Evolutionary conservation across 768 basidiomycete species (phyloP), one percentile per base, ranked within the genome.

Genomic region (Tylopilus intermedius): DNA sequence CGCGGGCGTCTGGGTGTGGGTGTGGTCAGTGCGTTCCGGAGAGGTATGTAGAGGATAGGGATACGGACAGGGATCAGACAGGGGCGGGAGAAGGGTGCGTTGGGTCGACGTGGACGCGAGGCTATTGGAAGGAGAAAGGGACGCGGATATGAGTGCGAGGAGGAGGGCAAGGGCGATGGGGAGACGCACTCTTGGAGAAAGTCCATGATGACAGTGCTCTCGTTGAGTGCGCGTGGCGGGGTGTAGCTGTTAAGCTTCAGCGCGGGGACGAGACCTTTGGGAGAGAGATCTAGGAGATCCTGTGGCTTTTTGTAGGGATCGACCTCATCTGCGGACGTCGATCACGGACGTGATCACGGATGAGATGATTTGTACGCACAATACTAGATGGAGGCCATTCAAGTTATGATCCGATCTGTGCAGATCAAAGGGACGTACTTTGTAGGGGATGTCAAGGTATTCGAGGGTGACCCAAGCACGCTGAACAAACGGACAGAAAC

Each of bases 401-500:
- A 41, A 2, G 33, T 3, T 15, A 56, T 2, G 52, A 21, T 37
- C 21, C 22, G 39, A 18, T 18, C 15, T n/a, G 18, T 5, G 4
- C 38, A 15, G 41, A 24, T 63, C 55, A n/a, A 29, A 39, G 1
- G 30, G 30, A 56, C 33, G 47, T 72, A 85, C 86, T 64, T 83
- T 79, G 71, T 94, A 91, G 2, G 82, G 79, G 42, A 90, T 79
- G 1, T 74, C 76, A 21, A 89, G 78, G 55, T 79, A 77, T 65
- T 92, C 88, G 29, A 91, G 73, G 0, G 82, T 77, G 18, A 83
- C 76, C 90, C 90, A 93, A 2, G 80, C 86, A 14, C 90, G 76
- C 66, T 91, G 88, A 2, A 90, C 88, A 62, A 90, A 91, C 0
- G 88, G 87, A 63, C 88, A 90, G 62, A 88, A 88, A 63, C 85